Evolutionary conservation across 768 basidiomycete species (phyloP).

Genomic region (Podaxis carcinomalis): DNA sequence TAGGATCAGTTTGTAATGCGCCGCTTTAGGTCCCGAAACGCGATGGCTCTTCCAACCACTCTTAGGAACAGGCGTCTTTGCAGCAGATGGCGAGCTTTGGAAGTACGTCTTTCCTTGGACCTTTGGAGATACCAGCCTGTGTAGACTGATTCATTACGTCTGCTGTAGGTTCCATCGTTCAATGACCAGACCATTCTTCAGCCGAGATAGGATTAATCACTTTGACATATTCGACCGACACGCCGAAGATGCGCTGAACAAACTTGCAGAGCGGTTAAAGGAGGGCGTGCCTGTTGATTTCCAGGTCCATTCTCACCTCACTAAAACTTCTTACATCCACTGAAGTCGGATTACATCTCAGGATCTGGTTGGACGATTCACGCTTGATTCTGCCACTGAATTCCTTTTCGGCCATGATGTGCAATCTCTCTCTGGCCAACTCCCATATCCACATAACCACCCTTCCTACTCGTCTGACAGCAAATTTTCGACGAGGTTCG

Average conservation of each 20-base stretch:
- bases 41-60: constrained; percentile 22
- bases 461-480: neutral
- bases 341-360: constrained; percentile 8
- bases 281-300: constrained; percentile 53
- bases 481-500: constrained; percentile 23
- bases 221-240: constrained; percentile 61
- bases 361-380: constrained; percentile 46
- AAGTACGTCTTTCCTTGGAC: constrained; percentile 34
- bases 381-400: constrained; percentile 57
- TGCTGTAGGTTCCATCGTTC: constrained; percentile 45
- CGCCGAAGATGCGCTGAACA: constrained; percentile 39
- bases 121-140: too few species aligned
- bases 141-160: neutral
- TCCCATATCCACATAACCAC: constrained; percentile 18
- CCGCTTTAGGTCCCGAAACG: constrained; percentile 18
- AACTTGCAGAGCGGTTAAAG: constrained; percentile 39
- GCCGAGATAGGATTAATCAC: constrained; percentile 50
- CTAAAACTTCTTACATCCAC: neutral
- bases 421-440: constrained; percentile 21
- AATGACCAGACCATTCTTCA: constrained; percentile 70
- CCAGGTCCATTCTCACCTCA: constrained; percentile 33
- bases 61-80: constrained; percentile 51
- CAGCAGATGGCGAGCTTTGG: constrained; percentile 59
- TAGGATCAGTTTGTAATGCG: neutral
- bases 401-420: constrained; percentile 52